Percentiles rank a stretch among this genome's conserved stretches.
Conservation (phyloP, 139 green algal species). For the Closterium sp. region DNA sequence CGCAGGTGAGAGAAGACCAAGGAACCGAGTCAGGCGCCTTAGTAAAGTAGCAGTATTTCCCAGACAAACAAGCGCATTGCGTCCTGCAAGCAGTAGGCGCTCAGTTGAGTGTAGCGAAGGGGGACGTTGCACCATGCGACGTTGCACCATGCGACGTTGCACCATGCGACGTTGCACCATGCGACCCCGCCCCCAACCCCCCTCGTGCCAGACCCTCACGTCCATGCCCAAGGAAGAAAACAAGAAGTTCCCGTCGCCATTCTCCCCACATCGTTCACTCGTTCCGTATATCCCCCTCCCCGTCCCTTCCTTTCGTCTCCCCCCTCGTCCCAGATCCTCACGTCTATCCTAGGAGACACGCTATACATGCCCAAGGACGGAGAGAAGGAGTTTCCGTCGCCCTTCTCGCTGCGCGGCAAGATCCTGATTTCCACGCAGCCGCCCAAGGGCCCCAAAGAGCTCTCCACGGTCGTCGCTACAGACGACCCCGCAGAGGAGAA, state of each 20-base stretch:
- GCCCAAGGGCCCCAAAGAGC: conserved; percentile 17
- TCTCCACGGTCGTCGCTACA: neutral
- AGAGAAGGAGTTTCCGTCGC: conserved; percentile 24
- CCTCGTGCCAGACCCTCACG: neutral
- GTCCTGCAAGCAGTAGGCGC: conserved; percentile 13
- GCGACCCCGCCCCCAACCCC: neutral
- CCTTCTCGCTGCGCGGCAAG: conserved; percentile 7
- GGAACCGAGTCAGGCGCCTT: too few relatives aligned
- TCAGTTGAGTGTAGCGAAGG: neutral
- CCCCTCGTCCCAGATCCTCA: neutral
- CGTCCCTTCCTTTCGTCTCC: neutral
- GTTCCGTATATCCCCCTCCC: too few relatives aligned
- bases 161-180: too few relatives aligned
- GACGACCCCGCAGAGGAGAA: neutral
- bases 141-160: too few relatives aligned
- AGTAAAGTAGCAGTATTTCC: too few relatives aligned
- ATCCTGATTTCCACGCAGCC: conserved; percentile 46
- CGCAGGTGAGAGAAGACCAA: neutral
- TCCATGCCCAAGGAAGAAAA: neutral
- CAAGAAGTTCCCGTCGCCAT: too few relatives aligned
- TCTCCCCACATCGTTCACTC: too few relatives aligned
- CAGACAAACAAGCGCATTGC: too few relatives aligned
- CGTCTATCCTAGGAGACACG: neutral
- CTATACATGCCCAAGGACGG: conserved; percentile 23
- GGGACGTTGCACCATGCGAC: too few relatives aligned